Evolutionary conservation across 192 early-diverging fungal species (phyloP).

Genomic region (Coemansia sp.): DNA sequence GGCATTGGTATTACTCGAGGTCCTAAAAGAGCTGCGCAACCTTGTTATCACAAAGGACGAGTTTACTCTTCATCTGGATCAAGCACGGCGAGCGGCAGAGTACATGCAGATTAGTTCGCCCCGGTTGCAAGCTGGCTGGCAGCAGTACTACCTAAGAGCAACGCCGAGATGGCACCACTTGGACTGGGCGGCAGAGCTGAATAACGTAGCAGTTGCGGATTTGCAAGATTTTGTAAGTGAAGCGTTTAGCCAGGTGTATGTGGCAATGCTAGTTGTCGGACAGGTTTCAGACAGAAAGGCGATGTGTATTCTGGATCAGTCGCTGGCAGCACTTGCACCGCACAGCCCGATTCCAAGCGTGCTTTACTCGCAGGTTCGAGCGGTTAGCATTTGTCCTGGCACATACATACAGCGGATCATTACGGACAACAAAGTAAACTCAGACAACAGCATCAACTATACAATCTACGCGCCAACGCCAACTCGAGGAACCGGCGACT

Average conservation of each 20-base stretch:
- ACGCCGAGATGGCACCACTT: slow-evolving; percentile 1
- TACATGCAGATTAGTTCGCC: background rate
- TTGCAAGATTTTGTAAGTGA: slow-evolving; percentile 2
- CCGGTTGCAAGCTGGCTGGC: slow-evolving; percentile 1
- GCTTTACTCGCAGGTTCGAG: background rate
- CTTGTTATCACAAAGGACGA: background rate
- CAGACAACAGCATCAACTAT: slow-evolving; percentile 83
- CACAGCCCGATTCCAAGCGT: background rate
- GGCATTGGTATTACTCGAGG: background rate
- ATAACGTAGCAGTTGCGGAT: background rate
- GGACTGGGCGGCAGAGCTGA: slow-evolving; percentile 6
- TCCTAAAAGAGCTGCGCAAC: background rate
- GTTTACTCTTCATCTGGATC: background rate
- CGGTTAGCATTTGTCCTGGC: slow-evolving; percentile 7
- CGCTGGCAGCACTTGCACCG: background rate
- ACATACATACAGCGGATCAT: slow-evolving; percentile 13
- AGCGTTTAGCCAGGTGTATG: background rate
- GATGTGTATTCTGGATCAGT: background rate
- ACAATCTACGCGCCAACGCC: slow-evolving; percentile 56
- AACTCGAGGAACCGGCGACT: too few relatives aligned
- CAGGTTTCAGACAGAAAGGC: background rate
- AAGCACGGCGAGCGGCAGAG: background rate
- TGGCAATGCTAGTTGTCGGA: slow-evolving; percentile 12
- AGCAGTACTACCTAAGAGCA: slow-evolving; percentile 6
- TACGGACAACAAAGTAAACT: slow-evolving; percentile 22